Base-by-base conservation (phyloP, 176 grass and related monocot genomes). In the Phyllostachys edulis region DNA sequence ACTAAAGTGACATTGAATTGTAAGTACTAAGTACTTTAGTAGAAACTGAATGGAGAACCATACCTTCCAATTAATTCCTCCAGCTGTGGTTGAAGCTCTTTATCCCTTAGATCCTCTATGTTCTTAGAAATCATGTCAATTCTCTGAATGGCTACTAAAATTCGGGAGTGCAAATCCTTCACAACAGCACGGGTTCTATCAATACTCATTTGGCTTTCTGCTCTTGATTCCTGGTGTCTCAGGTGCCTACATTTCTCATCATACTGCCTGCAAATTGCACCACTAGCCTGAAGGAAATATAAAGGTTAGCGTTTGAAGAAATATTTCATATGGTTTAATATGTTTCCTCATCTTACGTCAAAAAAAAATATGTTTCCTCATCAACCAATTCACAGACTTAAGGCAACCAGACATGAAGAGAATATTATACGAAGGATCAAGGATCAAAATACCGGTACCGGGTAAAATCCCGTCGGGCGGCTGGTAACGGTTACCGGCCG, bases 21-120 rank as follows among this genome's bases (percentile, higher is more conserved):
- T 62, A 63, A n/a, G n/a, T n/a, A 38, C 21, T 54, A 46, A 52
- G 49, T n/a, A 57, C 29, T 60, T 49, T 39, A 67, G 12, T 59
- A 69, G 7, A 79, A 75, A 80, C 55, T 80, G 44, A 79, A 69
- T 60, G 52, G 50, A 75, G 45, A 87, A 78, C 56, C 87, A 84
- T 92, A 99, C 97, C 97, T 92, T 86, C 83, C 97, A 67, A 99
- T 96, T 80, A 99, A 89, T 89, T 99, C 97, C 74, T 99, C 97
- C 64, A 99, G 71, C 78, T 99, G 97, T 57, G 97, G 97, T 86
- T 99, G 91, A 85, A 99, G 97, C 74, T 99, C 97, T 84, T 89
- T 99, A 80, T 99, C 97, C 84, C 97, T 96, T 71, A 99, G 64
- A 73, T 99, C 97, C 84, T 99, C 93, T 67, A 99, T 96, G 62